These are phyloP conservation scores for Globisporangium megalacanthum DNA, from an alignment of 352 stramenopile species.

Conservation along the genomic window DNA sequence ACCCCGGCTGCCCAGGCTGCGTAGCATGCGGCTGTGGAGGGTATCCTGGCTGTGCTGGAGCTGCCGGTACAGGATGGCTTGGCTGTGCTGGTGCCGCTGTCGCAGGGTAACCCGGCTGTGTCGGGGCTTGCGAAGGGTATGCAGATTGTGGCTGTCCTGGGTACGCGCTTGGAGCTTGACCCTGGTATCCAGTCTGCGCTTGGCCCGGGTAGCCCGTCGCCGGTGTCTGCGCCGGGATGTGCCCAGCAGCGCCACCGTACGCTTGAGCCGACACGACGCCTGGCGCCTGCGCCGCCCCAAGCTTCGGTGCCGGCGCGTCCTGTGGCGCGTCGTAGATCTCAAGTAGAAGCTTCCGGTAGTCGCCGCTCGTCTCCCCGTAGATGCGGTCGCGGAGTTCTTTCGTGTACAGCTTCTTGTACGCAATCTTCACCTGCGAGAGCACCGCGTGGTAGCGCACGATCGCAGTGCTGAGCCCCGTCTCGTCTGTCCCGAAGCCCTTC, in stretches of 20 bases:
- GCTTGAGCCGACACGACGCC: conserved; percentile 11
- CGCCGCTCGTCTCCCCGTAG: conserved; percentile 47
- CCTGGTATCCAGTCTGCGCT: conserved; percentile 10
- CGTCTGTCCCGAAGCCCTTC: conserved; percentile 67
- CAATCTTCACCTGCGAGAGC: conserved; percentile 43
- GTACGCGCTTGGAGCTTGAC: conserved; percentile 14
- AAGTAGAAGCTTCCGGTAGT: conserved; percentile 57
- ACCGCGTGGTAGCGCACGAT: conserved; percentile 57
- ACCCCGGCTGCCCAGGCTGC: conserved; percentile 9
- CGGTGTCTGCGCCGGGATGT: not conserved
- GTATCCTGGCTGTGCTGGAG: conserved; percentile 19
- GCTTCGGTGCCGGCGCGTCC: conserved; percentile 19
- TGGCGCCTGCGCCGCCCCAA: conserved; percentile 7
- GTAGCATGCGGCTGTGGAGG: conserved; percentile 11
- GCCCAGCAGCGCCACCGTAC: conserved; percentile 5
- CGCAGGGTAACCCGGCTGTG: conserved; percentile 18
- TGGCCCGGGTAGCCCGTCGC: conserved; percentile 21
- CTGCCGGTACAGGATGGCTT: conserved; percentile 9
- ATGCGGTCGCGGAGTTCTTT: conserved; percentile 61
- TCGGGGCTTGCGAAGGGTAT: conserved; percentile 11
- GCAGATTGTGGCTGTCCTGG: conserved; percentile 6
- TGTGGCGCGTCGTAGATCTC: conserved; percentile 67
- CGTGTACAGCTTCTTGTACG: conserved; percentile 51
- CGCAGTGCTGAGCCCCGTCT: conserved; percentile 44
- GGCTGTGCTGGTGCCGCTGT: conserved; percentile 6